Base-by-base conservation (phyloP, 2,329 filamentous ascomycete species). In the Xylaria sp. region DNA sequence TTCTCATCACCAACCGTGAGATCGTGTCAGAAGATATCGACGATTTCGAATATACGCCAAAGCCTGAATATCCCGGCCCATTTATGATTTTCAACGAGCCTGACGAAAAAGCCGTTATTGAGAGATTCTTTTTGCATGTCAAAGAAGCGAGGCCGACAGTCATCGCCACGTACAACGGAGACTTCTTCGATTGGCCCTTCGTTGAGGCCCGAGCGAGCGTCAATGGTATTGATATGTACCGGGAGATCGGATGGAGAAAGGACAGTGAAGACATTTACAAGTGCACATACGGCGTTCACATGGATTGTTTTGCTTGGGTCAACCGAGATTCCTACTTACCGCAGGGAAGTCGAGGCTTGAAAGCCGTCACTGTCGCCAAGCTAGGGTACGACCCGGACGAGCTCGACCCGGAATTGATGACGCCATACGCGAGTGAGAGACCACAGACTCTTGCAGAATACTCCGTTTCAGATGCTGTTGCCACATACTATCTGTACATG, bases 101-200 rank as follows among this genome's bases (percentile, higher is more conserved):
- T 0, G 91, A 98, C 77, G 96, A 99, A 81, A 96, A 96, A 80
- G 88, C 87, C 0, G 79, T 97, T 1, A 85, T 99, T 25, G 95
- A 98, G 78, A 87, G 96, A 18, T 99, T 99, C 82, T 98, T 99
- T 77, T 86, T 93, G 50, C 96, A 98, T 80, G 92, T 99, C 81
- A 98, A 99, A 77, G 94, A 97, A 80, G 94, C 94, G 0, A 89
- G 92, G 69, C 96, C 96, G 0, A 98, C 94, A 0, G 95, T 99
- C 66, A 99, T 99, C 80, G 95, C 97, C 44, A 99, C 96, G n/a
- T 99, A 99, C 87, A 99, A 99, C 93, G 96, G 96, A 84, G 96
- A 99, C 84, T 99, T 99, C 80, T 99, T 99, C 90, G 96, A 99
- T 91, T 99, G 96, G 96, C 95, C 96, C 0, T 99, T 97, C 78